phyloP scores from a whole-genome alignment of 371 early-diverging fungal species.

The Apophysomyces trapeziformis region DNA sequence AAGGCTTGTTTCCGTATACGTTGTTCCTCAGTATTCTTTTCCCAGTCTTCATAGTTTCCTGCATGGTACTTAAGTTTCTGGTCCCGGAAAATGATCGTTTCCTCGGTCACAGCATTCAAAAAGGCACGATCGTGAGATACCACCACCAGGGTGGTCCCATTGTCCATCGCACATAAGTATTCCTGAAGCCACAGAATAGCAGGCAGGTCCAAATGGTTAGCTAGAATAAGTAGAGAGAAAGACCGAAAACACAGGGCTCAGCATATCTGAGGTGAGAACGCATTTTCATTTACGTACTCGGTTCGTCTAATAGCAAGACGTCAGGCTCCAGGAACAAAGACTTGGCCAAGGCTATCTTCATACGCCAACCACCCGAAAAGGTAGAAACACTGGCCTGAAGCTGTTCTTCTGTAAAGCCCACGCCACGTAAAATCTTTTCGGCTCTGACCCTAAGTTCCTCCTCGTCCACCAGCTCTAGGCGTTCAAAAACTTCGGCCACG shows the following conservation, averaged over 20 bases:
- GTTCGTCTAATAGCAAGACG: conserved; percentile 89
- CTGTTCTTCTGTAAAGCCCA: conserved; percentile 62
- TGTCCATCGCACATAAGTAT: conserved; percentile 57
- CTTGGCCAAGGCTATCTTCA: conserved; percentile 83
- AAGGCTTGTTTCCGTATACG: conserved; percentile 53
- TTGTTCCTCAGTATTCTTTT: conserved; percentile 65
- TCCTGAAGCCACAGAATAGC: conserved; percentile 81
- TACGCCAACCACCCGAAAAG: conserved; percentile 92
- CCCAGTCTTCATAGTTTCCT: conserved; percentile 81
- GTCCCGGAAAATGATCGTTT: conserved; percentile 75
- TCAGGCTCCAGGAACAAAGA: conserved; percentile 80
- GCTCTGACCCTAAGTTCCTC: conserved; percentile 65
- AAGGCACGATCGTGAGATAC: conserved; percentile 86
- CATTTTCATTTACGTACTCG: conserved; percentile 46
- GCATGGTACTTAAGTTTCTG: conserved; percentile 65
- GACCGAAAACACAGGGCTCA: not conserved
- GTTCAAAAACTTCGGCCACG: conserved; percentile 57
- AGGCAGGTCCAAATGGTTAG: conserved; percentile 83
- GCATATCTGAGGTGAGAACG: not conserved
- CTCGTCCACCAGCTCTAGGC: conserved; percentile 46
- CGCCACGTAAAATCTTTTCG: conserved; percentile 59
- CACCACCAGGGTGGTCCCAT: conserved; percentile 65
- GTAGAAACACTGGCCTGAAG: conserved; percentile 43
- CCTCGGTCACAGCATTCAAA: conserved; percentile 67
- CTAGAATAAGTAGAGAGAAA: not conserved